Base-by-base conservation (phyloP, 2,329 filamentous ascomycete genomes). In the Juglanconis oblonga region DNA sequence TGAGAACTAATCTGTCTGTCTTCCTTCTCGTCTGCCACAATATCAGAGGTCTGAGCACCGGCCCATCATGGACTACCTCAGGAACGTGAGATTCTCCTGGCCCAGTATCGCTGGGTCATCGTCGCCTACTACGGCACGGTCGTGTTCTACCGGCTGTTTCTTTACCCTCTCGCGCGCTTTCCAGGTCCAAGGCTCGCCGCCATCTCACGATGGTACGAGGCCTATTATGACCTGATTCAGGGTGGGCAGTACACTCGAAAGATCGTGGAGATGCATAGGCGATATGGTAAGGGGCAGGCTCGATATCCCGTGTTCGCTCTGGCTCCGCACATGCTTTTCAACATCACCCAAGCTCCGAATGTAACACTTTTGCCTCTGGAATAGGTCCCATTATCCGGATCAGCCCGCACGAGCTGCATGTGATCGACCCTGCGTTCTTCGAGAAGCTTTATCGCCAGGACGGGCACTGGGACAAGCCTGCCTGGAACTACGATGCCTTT, bases 141-240 rank as follows among this genome's bases (percentile, higher is more conserved):
- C 9, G 31, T 51, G 3, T 36, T 61, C 11, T 63, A 61, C 24
- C 56, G 74, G 55, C 65, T 77, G 38, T 73, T 68, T 64, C 66
- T 77, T 54, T 75, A 74, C 58, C 74, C 76, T 17, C 68, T 76
- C 44, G 68, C 74, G 48, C 69, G 71, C 57, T 71, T 77, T 44
- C 75, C 75, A 1, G 75, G 75, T 5, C 75, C 75, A 55, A 74
- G 66, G 62, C 68, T 77, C 33, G 74, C 75, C 17, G 74, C 75
- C 2, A 63, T 75, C 55, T 75, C 74, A 49, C 69, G 72, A 57
- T 74, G 71, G 67, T 76, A 77, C 59, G 73, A 76, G 61, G 72
- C 73, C 57, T 80, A 77, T 64, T 78, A 78, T 62, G 76, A 80
- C 55, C 67, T 79, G n/a, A 57, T 76, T 50, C 69, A 73, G 4